Conservation (phyloP, 1,139 yeast genomes). For the Pichiaceae sp. region DNA sequence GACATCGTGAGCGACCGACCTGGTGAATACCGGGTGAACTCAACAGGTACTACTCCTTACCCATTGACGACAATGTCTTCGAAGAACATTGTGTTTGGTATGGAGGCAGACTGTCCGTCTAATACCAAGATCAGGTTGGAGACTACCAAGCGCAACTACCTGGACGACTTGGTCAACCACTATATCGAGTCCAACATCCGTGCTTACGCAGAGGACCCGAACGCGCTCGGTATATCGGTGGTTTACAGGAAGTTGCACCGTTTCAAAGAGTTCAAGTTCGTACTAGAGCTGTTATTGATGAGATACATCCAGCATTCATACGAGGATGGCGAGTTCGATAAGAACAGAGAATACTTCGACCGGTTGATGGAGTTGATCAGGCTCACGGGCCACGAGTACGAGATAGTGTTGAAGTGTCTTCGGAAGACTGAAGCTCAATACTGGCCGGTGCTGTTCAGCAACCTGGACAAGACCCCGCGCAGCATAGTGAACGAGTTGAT, state of each 20-base stretch:
- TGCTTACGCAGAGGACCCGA: constrained; percentile 11
- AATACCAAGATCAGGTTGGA: constrained; percentile 18
- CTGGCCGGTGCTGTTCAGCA: constrained; percentile 47
- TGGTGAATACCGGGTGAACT: constrained; percentile 13
- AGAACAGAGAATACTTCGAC: constrained; percentile 18
- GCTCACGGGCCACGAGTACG: constrained; percentile 25
- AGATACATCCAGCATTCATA: constrained; percentile 24
- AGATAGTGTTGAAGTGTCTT: constrained; percentile 28
- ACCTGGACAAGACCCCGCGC: constrained; percentile 30
- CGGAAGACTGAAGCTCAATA: constrained; percentile 59
- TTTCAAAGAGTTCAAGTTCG: constrained; percentile 24
- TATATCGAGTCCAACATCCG: constrained; percentile 19
- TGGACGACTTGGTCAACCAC: constrained; percentile 23
- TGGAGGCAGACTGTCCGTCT: constrained; percentile 21
- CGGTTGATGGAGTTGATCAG: constrained; percentile 20
- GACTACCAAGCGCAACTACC: constrained; percentile 22
- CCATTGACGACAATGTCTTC: constrained; percentile 23
- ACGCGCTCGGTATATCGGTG: constrained; percentile 17
- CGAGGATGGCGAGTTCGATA: constrained; percentile 19
- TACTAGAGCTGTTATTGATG: constrained; percentile 24
- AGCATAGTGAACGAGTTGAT: constrained; percentile 28
- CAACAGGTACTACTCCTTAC: constrained; percentile 23
- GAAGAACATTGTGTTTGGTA: constrained; percentile 24
- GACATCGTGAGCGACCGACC: constrained; percentile 9
- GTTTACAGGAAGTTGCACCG: constrained; percentile 21